phyloP scores from a whole-genome alignment of 192 early-diverging fungal genomes.

The Podila horticola region DNA sequence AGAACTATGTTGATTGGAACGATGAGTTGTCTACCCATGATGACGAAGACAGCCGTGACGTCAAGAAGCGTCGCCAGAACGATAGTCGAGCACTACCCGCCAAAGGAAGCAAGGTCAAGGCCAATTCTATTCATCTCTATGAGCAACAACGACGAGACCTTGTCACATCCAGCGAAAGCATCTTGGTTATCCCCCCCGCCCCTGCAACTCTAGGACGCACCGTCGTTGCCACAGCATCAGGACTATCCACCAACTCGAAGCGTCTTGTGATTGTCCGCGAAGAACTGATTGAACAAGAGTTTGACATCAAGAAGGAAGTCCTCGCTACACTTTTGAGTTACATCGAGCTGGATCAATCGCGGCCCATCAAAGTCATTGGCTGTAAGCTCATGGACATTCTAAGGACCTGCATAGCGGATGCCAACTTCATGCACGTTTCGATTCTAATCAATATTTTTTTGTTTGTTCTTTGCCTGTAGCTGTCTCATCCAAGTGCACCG shows the following conservation, averaged over 20 bases:
- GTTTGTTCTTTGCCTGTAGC: not conserved
- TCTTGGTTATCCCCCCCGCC: slow-evolving; percentile 28
- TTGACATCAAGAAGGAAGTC: slow-evolving; percentile 50
- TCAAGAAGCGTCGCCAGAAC: slow-evolving; percentile 39
- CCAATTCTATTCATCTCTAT: not conserved
- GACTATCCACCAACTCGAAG: not conserved
- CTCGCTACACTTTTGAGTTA: slow-evolving; percentile 44
- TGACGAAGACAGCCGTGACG: not conserved
- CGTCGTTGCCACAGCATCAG: not conserved
- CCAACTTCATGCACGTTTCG: not conserved
- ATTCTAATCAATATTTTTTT: not conserved
- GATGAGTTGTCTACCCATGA: not conserved
- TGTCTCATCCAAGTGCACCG: slow-evolving; percentile 37
- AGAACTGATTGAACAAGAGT: slow-evolving; percentile 34
- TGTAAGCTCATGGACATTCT: not conserved
- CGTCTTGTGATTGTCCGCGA: slow-evolving; percentile 35
- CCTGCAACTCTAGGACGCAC: no score
- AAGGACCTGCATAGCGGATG: no score
- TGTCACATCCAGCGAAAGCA: slow-evolving; percentile 14
- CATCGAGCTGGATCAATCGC: slow-evolving; percentile 37
- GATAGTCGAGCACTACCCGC: slow-evolving; percentile 10
- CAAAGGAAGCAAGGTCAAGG: slow-evolving; percentile 6
- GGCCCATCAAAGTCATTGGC: slow-evolving; percentile 35
- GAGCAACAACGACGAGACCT: slow-evolving; percentile 1
- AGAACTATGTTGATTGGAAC: no score